These are phyloP conservation scores for Russula ochroleuca DNA, from an alignment of 768 basidiomycete genomes.

Conservation along the genomic window DNA sequence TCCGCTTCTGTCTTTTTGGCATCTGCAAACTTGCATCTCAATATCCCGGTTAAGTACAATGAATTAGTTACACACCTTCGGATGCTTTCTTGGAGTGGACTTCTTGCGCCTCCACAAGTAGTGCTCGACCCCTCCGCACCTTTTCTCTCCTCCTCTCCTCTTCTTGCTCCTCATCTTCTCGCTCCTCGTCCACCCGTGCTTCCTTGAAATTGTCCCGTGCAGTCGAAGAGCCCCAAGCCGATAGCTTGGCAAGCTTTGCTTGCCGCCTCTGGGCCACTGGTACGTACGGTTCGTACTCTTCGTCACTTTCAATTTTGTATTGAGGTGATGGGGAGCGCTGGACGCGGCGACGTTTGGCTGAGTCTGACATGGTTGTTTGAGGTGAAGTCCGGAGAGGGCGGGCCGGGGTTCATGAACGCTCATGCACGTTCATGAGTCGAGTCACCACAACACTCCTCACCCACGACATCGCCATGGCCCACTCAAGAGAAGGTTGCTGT, in stretches of 20 bases:
- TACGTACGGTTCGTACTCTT: slow-evolving; percentile 78
- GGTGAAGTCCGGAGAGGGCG: not conserved
- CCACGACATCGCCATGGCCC: too few species aligned
- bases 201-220: slow-evolving; percentile 47
- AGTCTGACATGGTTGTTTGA: slow-evolving; percentile 29
- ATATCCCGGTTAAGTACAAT: not conserved
- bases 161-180: slow-evolving; percentile 71
- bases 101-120: slow-evolving; percentile 92
- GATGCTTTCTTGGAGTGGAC: slow-evolving; percentile 79
- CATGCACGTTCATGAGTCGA: too few species aligned
- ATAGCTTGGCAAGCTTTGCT: slow-evolving; percentile 72
- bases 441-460: too few species aligned
- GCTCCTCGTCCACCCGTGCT: slow-evolving; percentile 51
- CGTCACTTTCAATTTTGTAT: slow-evolving; percentile 56
- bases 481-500: too few species aligned
- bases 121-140: slow-evolving; percentile 76
- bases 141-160: slow-evolving; percentile 73
- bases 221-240: slow-evolving; percentile 53
- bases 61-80: slow-evolving; percentile 52
- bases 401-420: slow-evolving; percentile 18
- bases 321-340: slow-evolving; percentile 54
- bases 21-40: slow-evolving; percentile 43
- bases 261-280: slow-evolving; percentile 82
- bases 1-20: slow-evolving; percentile 85
- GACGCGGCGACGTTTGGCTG: slow-evolving; percentile 45